phyloP scores from a whole-genome alignment of 2,329 filamentous ascomycete species.

The Colletotrichum lupini region DNA sequence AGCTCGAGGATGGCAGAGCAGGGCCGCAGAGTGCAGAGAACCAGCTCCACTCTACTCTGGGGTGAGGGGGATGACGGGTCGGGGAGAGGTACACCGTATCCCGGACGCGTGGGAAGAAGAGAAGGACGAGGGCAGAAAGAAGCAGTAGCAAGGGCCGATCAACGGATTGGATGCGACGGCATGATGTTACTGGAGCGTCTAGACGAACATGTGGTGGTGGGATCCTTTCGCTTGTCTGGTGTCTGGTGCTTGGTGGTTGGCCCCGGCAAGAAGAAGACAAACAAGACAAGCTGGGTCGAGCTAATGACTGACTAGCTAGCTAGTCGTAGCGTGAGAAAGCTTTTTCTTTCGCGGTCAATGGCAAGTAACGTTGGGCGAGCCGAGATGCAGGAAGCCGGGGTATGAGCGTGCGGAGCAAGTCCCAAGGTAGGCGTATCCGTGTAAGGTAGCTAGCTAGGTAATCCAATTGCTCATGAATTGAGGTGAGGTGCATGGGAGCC shows the following conservation, averaged over 20 bases:
- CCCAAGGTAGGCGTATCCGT: background rate
- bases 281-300: slow-evolving; percentile 5
- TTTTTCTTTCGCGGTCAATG: background rate
- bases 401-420: background rate
- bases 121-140: background rate
- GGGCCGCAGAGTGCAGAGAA: slow-evolving; percentile 18
- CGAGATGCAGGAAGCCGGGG: background rate
- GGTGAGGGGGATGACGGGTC: background rate
- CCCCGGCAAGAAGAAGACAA: slow-evolving; percentile 6
- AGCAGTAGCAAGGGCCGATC: slow-evolving; percentile 20
- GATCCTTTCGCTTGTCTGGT: slow-evolving; percentile 26
- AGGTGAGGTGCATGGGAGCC: background rate
- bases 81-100: background rate
- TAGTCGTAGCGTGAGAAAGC: background rate
- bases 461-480: background rate
- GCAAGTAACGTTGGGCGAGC: slow-evolving; percentile 1
- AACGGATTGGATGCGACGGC: slow-evolving; percentile 20
- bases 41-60: slow-evolving; percentile 17
- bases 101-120: background rate
- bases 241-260: slow-evolving; percentile 2
- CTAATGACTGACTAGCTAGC: background rate
- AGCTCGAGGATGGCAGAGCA: background rate
- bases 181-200: slow-evolving; percentile 35
- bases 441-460: background rate
- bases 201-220: slow-evolving; percentile 32